Evolutionary conservation across 2,329 filamentous ascomycete species (phyloP).

Genomic region (Cladosporium sp.): DNA sequence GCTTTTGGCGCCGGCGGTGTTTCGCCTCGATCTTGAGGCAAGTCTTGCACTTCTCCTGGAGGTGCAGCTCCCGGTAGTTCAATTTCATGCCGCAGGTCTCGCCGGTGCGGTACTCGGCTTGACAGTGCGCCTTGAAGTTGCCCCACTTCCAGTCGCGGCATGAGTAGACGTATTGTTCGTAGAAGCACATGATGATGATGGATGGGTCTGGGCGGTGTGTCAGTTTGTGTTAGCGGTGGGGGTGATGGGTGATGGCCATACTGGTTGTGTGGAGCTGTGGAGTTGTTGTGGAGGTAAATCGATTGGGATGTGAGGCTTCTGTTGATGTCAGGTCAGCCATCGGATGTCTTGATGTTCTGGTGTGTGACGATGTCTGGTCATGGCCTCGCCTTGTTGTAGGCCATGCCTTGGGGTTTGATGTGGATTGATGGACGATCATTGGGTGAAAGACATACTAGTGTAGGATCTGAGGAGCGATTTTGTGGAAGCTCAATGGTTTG

Average conservation of each 20-base stretch:
- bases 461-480: not conserved
- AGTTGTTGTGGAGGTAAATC: slow-evolving; percentile 3
- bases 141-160: slow-evolving; percentile 96
- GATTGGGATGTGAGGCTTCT: slow-evolving; percentile 9
- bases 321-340: not conserved
- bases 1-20: slow-evolving; percentile 70
- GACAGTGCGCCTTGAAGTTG: slow-evolving; percentile 88
- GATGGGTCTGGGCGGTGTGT: slow-evolving; percentile 12
- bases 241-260: not conserved
- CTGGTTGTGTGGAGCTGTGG: not conserved
- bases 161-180: slow-evolving; percentile 79
- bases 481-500: not conserved
- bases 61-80: slow-evolving; percentile 71
- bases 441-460: not conserved
- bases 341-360: not conserved
- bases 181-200: slow-evolving; percentile 76
- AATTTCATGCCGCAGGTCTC: slow-evolving; percentile 96
- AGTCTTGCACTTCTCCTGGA: slow-evolving; percentile 70
- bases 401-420: not conserved
- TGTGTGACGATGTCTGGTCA: not conserved
- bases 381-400: slow-evolving; percentile 1
- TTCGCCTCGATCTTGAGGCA: slow-evolving; percentile 91
- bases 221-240: slow-evolving; percentile 34
- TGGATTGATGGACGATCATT: not conserved
- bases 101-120: slow-evolving; percentile 90